Percentiles rank a stretch among this genome's conserved stretches.
Conservation (phyloP, 2,329 filamentous ascomycete genomes). For the Ambrosiella cleistominuta region DNA sequence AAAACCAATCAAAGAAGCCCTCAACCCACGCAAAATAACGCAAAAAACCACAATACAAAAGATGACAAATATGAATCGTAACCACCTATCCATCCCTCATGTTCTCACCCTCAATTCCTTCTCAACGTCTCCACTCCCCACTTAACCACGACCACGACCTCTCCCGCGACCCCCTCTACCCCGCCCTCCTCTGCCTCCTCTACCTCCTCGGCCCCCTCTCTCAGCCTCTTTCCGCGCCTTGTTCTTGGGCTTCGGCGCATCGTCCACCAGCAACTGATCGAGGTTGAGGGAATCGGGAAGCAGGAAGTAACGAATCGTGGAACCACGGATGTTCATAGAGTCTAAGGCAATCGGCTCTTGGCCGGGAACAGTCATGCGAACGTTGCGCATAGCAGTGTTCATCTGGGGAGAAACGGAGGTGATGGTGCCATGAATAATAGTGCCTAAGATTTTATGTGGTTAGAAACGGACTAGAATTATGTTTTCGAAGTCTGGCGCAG, state of each 20-base stretch:
- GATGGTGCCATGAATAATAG: slow-evolving; percentile 92
- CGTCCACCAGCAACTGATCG: slow-evolving; percentile 89
- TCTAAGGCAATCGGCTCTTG: slow-evolving; percentile 79
- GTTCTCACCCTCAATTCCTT: neutral
- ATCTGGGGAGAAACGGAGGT: slow-evolving; percentile 93
- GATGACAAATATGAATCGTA: neutral
- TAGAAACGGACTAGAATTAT: neutral
- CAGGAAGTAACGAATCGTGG: slow-evolving; percentile 91
- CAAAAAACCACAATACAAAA: slow-evolving; percentile 1
- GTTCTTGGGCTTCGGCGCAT: slow-evolving; percentile 97
- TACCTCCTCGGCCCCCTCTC: slow-evolving; percentile 33
- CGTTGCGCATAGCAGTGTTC: slow-evolving; percentile 89
- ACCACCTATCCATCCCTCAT: neutral
- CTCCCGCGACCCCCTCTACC: slow-evolving; percentile 37
- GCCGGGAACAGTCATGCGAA: slow-evolving; percentile 87
- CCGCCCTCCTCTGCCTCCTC: slow-evolving; percentile 33
- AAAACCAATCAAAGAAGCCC: neutral
- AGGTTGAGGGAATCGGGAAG: slow-evolving; percentile 88
- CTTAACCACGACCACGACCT: slow-evolving; percentile 22
- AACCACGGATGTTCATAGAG: slow-evolving; percentile 91
- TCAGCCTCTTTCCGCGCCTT: slow-evolving; percentile 88
- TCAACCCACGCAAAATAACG: neutral
- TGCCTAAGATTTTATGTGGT: slow-evolving; percentile 38
- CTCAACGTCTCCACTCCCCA: neutral
- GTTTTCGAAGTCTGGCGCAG: neutral